A percentile compares a stretch with the other conserved stretches of the same genome.
Evolutionary conservation across 2,329 filamentous ascomycete genomes (phyloP).

Genomic region (Acephala macrosclerotiorum): DNA sequence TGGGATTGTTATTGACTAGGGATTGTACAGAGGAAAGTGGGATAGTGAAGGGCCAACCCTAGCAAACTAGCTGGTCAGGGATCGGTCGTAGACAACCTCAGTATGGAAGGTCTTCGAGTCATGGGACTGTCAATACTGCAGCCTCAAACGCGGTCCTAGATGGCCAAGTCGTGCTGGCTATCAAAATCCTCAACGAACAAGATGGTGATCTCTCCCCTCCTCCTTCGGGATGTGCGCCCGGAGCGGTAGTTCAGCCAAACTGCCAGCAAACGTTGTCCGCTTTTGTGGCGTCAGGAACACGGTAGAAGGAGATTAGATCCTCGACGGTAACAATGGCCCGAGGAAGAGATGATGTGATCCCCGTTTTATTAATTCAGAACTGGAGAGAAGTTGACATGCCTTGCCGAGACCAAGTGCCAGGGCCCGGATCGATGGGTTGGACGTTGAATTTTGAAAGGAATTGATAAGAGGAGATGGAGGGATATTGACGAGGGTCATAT

Average conservation of each 20-base stretch:
- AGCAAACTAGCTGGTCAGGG: not conserved
- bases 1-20: not conserved
- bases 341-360: not conserved
- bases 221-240: constrained; percentile 9
- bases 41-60: not conserved
- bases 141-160: not conserved
- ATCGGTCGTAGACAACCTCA: not conserved
- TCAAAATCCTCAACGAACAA: not conserved
- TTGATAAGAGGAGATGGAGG: constrained; percentile 6
- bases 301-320: constrained; percentile 21
- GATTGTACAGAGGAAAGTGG: not conserved
- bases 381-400: constrained; percentile 1
- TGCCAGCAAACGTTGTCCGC: constrained; percentile 5
- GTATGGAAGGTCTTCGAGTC: constrained; percentile 1
- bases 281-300: constrained; percentile 15
- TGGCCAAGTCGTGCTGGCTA: not conserved
- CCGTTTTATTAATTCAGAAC: not conserved
- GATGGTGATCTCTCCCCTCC: not conserved
- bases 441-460: constrained; percentile 11
- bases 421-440: constrained; percentile 10
- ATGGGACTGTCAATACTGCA: not conserved
- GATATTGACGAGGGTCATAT: constrained; percentile 21
- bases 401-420: constrained; percentile 14
- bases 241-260: constrained; percentile 13
- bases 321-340: constrained; percentile 17